Evolutionary conservation across 768 basidiomycete species (phyloP).

Genomic region (Cystofilobasidium ferigula): DNA sequence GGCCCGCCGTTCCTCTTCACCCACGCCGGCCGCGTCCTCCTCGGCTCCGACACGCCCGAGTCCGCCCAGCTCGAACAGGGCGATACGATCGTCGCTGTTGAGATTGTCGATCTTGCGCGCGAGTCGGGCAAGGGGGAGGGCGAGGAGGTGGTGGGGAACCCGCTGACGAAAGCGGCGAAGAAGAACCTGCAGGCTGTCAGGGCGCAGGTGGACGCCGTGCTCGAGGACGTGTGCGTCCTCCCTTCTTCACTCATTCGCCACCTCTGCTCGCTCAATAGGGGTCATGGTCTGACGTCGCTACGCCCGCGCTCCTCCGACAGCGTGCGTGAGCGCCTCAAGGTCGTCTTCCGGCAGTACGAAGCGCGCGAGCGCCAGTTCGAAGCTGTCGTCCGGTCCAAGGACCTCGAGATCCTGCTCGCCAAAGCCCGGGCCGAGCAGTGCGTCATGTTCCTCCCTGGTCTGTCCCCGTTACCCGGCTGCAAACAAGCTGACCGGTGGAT

Average conservation of each 20-base stretch:
- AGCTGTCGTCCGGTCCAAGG: slow-evolving; percentile 82
- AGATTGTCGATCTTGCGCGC: slow-evolving; percentile 80
- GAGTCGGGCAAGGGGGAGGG: slow-evolving; percentile 32
- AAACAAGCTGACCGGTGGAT: too few relatives aligned
- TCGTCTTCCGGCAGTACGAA: slow-evolving; percentile 76
- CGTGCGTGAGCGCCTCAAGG: slow-evolving; percentile 73
- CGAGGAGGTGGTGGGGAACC: background rate
- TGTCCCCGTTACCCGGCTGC: background rate
- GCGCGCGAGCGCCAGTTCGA: slow-evolving; percentile 85
- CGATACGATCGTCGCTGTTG: slow-evolving; percentile 78
- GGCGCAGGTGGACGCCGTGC: slow-evolving; percentile 67
- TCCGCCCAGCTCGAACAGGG: slow-evolving; percentile 78
- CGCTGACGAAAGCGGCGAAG: slow-evolving; percentile 9
- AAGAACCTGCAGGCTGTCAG: slow-evolving; percentile 41
- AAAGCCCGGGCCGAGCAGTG: slow-evolving; percentile 74
- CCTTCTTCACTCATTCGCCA: background rate
- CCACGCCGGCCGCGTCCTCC: slow-evolving; percentile 66
- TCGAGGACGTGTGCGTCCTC: slow-evolving; percentile 64
- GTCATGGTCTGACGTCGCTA: too few relatives aligned
- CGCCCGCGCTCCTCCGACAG: slow-evolving; percentile 41
- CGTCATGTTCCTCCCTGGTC: slow-evolving; percentile 11
- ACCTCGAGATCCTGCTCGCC: slow-evolving; percentile 74
- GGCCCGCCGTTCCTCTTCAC: slow-evolving; percentile 69
- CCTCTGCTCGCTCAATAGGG: background rate
- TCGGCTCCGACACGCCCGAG: slow-evolving; percentile 71